Conservation (phyloP, 176 grass and related monocot genomes). For the Oryza glaberrima region DNA sequence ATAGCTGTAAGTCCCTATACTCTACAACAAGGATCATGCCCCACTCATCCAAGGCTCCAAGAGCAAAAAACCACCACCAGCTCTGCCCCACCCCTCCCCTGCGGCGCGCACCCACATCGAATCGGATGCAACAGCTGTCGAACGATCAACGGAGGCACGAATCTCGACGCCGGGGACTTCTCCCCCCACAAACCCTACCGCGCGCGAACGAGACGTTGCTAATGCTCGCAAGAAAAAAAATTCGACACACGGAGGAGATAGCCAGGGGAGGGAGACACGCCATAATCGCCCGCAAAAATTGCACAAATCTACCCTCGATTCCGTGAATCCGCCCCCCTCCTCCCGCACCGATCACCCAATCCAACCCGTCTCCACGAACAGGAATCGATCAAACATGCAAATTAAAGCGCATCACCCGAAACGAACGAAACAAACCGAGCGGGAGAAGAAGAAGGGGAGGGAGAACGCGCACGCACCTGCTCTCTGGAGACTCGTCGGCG, state of each 20-base stretch:
- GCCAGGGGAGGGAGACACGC: background rate
- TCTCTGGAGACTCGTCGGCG: too few species aligned
- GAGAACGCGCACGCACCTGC: constrained; percentile 41
- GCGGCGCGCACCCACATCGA: background rate
- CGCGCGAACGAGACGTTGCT: constrained; percentile 27
- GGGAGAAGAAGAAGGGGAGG: background rate
- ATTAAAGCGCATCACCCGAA: background rate
- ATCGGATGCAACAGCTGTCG: constrained; percentile 29
- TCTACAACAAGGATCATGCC: background rate
- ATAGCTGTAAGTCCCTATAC: too few species aligned
- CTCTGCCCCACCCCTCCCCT: background rate
- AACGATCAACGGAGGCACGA: constrained; percentile 35
- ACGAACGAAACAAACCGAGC: background rate
- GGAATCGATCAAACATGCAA: background rate
- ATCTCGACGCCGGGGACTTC: constrained; percentile 11
- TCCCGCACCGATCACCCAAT: background rate
- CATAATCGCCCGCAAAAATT: background rate
- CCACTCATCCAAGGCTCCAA: background rate
- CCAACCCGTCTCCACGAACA: background rate
- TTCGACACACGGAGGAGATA: background rate
- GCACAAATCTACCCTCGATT: background rate
- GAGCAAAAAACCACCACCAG: background rate
- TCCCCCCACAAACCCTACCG: constrained; percentile 23
- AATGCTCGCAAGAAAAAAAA: background rate
- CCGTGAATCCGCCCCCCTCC: background rate